Evolutionary conservation across 129 eudicot genomes (phyloP).

Genomic region (Centaurea solstitialis): DNA sequence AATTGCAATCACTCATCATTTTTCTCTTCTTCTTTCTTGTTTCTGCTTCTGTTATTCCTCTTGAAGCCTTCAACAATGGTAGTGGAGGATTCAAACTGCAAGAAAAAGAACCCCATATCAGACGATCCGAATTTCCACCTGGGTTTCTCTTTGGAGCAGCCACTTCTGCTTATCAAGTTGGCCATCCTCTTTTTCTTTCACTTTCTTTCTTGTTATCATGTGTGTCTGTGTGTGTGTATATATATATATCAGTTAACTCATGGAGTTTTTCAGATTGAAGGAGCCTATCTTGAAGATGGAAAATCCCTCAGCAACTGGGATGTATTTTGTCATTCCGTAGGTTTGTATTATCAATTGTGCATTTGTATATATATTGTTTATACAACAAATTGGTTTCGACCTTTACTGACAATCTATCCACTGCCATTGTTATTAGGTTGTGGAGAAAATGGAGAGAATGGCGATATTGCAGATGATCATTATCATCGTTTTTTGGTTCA

Average conservation of each 20-base stretch:
- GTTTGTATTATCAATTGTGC: slow-evolving; percentile 14
- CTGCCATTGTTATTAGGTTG: slow-evolving; percentile 14
- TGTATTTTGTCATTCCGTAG: slow-evolving; percentile 44
- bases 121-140: too few relatives aligned
- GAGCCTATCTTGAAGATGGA: slow-evolving; percentile 83
- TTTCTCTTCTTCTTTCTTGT: neutral
- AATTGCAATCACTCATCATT: neutral
- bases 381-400: neutral
- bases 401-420: neutral
- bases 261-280: slow-evolving; percentile 63
- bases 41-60: neutral
- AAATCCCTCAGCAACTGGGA: slow-evolving; percentile 80
- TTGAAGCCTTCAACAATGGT: neutral
- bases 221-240: too few relatives aligned
- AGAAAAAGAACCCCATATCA: too few relatives aligned
- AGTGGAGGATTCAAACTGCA: too few relatives aligned
- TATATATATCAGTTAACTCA: neutral
- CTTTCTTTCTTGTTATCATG: too few relatives aligned
- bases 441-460: slow-evolving; percentile 42
- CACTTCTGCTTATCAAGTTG: too few relatives aligned
- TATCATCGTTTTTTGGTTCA: slow-evolving; percentile 79
- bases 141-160: too few relatives aligned
- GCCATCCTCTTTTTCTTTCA: too few relatives aligned
- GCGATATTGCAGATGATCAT: slow-evolving; percentile 76
- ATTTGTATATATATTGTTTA: neutral